Evolutionary conservation across 2,329 filamentous ascomycete genomes (phyloP), one percentile per base, ranked within the genome.

Genomic region (Myrmaecium sp.): DNA sequence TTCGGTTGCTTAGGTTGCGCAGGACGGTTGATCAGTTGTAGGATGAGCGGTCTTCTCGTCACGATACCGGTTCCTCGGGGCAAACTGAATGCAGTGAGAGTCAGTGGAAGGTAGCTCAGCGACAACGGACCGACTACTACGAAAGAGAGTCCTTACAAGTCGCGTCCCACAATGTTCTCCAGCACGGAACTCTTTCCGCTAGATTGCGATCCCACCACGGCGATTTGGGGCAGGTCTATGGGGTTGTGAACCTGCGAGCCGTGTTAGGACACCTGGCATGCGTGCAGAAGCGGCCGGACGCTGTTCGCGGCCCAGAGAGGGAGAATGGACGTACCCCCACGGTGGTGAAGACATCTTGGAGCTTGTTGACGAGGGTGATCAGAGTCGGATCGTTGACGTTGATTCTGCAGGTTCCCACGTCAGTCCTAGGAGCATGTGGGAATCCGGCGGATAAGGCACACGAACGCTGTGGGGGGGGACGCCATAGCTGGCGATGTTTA

Each of bases 141-240:
- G 23, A 19, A 23, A 18, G 9, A 17, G 24, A 11, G 14, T 31
- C 66, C 81, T 62, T 66, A 95, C 86, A 98, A 98, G 60, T 98
- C 89, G 64, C 89, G 72, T 32, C 89, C 89, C 31, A 98, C 89
- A 47, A 98, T 98, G 50, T 98, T 98, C 58, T 98, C 89, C 46
- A 98, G 60, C 42, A 98, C 89, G 11, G 89, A 98, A 66, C 83
- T 94, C 74, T 98, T 98, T 60, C 89, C 89, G 55, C 86, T 94
- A 12, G 89, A 98, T 62, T 98, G 89, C 56, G 84, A 94, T 48
- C 89, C 89, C 31, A 98, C 89, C 41, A 98, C 89, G 41, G 78
- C 86, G 53, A 98, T 98, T 63, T 98, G 89, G 29, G 89, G 89
- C 37, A 98, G 62, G 62, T 98, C 89, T 65, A 98, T 98, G 35